Base-by-base conservation (phyloP, 768 basidiomycete species). In the Royoungia palumana region DNA sequence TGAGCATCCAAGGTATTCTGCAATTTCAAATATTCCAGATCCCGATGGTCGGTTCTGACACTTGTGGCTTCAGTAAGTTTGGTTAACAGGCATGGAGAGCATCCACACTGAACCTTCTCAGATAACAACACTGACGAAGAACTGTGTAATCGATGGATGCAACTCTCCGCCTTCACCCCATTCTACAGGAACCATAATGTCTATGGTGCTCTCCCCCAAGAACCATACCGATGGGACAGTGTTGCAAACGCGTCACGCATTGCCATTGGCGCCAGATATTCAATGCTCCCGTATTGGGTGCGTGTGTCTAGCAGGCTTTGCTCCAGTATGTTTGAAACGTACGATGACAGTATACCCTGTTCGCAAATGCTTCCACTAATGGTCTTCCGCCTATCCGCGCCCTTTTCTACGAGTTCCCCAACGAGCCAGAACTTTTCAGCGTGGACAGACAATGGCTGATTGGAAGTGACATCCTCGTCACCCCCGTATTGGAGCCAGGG, bases 21-120 rank as follows among this genome's bases (percentile, higher is more conserved):
- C 87, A 90, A 64, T 90, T 91, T 77, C 86, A 89, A 65, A 68
- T 90, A 13, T 90, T 85, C 76, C 83, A 86, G 56, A 84, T 89
- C 51, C 89, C 89, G 0, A 85, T 90, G 70, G 87, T 90, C 16
- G 89, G 89, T 17, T 85, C 87, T 3, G 89, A 92, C 58, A 81
- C 84, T 7, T 69, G 66, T 47, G 67, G 67, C 3, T 63, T 67
- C 53, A 55, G 66, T 67, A 25, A 35, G 63, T 56, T n/a, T 13
- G 25, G 3, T 32, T 19, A 1, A 6, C 3, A 2, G 19, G 2
- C 16, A 13, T 4, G 10, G 13, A 27, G 17, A 2, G 3, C 35
- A 30, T 49, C 28, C 43, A 47, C 49, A 37, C 6, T 10, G 45
- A 52, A 17, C 14, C n/a, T n/a, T 30, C 6, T 30, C 41, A 63